Conservation (phyloP, 2,329 filamentous ascomycete species). For the Penicillium frequentans region DNA sequence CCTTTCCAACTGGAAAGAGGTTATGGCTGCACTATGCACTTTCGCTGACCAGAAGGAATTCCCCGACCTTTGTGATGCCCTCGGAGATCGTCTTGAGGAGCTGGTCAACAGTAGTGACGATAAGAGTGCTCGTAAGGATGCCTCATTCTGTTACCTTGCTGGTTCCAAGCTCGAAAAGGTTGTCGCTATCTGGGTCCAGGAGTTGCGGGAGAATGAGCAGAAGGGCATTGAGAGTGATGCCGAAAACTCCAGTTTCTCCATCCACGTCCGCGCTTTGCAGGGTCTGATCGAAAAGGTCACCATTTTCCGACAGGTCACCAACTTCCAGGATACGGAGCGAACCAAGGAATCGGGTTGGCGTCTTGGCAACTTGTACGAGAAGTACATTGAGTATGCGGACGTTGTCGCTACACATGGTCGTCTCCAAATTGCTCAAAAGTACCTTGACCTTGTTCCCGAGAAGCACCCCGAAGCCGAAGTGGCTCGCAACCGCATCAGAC, state of each 20-base stretch:
- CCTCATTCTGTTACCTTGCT: conserved; percentile 93
- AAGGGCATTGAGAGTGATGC: conserved; percentile 67
- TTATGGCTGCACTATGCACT: conserved; percentile 93
- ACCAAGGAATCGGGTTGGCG: conserved; percentile 79
- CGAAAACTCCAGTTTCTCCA: conserved; percentile 81
- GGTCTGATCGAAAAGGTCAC: conserved; percentile 98
- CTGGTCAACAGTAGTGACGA: conserved; percentile 57
- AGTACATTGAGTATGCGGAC: conserved; percentile 96
- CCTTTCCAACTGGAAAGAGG: conserved; percentile 90
- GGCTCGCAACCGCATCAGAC: conserved; percentile 78
- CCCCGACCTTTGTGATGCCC: conserved; percentile 87
- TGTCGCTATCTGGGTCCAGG: conserved; percentile 86
- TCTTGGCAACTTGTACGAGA: conserved; percentile 81
- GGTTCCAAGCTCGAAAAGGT: conserved; percentile 98
- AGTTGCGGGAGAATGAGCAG: conserved; percentile 81
- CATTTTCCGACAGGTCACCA: conserved; percentile 89
- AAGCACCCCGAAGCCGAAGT: conserved; percentile 85
- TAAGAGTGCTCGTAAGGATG: conserved; percentile 69
- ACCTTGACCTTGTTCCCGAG: conserved; percentile 80
- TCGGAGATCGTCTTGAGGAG: conserved; percentile 88
- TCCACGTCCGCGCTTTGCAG: conserved; percentile 85
- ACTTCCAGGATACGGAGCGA: conserved; percentile 80
- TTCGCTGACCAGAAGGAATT: conserved; percentile 91
- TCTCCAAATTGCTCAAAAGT: conserved; percentile 81
- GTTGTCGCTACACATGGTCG: conserved; percentile 90